A percentile compares a stretch with the other conserved stretches of the same genome.
phyloP scores from a whole-genome alignment of 345 rosid species.

The Aegle marmelos region DNA sequence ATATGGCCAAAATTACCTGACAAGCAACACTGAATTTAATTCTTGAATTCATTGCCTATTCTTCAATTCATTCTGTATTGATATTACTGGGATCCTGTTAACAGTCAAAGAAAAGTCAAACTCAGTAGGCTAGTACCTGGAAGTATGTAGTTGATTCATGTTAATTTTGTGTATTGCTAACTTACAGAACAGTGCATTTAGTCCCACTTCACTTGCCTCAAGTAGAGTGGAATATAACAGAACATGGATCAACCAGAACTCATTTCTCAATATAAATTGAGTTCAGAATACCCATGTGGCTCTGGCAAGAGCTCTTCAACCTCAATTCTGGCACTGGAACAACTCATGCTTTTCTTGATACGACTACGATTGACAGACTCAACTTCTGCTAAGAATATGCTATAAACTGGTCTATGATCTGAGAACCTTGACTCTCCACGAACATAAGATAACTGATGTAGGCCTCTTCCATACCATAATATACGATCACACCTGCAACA shows the following conservation, averaged over 20 bases:
- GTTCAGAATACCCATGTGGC: conserved; percentile 49
- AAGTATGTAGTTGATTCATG: conserved; percentile 1
- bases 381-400: conserved; percentile 79
- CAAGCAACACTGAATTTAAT: conserved; percentile 1
- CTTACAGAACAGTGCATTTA: conserved; percentile 5
- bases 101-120: conserved; percentile 1
- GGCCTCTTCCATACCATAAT: conserved; percentile 93
- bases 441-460: conserved; percentile 77
- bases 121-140: not conserved
- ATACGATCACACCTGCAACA: conserved; percentile 92
- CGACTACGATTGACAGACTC: conserved; percentile 59
- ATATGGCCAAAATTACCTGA: conserved; percentile 13
- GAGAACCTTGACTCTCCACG: conserved; percentile 99
- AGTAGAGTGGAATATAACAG: not conserved
- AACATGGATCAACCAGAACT: conserved; percentile 2
- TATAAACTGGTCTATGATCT: conserved; percentile 93
- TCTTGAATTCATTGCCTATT: not conserved
- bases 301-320: conserved; percentile 81
- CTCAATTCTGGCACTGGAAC: conserved; percentile 74
- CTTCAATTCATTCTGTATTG: not conserved
- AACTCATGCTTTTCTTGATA: conserved; percentile 68
- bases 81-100: conserved; percentile 11
- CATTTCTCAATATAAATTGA: conserved; percentile 42
- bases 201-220: not conserved
- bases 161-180: not conserved